Conservation (phyloP, 306 rosid genomes). For the Adenanthera pavonina region DNA sequence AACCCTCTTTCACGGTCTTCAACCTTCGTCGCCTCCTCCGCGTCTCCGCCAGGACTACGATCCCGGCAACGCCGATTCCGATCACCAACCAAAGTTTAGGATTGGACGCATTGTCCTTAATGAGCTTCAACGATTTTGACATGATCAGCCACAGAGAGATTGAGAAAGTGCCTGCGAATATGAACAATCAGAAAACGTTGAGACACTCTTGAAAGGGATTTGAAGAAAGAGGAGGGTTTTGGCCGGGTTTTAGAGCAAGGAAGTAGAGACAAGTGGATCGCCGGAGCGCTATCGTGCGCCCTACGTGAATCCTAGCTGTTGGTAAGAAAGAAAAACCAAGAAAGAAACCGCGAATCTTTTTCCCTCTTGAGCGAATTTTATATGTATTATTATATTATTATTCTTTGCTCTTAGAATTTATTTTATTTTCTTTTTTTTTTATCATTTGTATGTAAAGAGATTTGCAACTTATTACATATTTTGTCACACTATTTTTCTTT, state of each 20-base stretch:
- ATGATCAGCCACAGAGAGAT: slow-evolving; percentile 35
- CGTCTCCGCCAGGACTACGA: slow-evolving; percentile 57
- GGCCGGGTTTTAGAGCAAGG: neutral
- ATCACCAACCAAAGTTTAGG: slow-evolving; percentile 69
- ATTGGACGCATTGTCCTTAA: slow-evolving; percentile 58
- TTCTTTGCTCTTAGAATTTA: too few relatives aligned
- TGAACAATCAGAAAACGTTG: too few relatives aligned
- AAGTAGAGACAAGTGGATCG: neutral
- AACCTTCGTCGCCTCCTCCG: slow-evolving; percentile 42
- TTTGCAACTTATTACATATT: too few relatives aligned
- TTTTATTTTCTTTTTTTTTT: too few relatives aligned
- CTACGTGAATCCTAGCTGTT: too few relatives aligned
- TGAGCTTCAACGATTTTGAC: slow-evolving; percentile 50
- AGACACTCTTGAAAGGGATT: slow-evolving; percentile 1
- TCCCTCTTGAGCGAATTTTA: too few relatives aligned
- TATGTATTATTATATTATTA: too few relatives aligned
- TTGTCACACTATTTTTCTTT: too few relatives aligned
- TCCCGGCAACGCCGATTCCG: slow-evolving; percentile 66
- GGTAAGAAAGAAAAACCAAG: too few relatives aligned
- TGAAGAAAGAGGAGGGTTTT: neutral
- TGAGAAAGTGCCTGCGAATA: neutral
- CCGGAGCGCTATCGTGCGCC: neutral
- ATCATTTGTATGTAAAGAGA: too few relatives aligned
- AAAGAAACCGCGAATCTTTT: neutral
- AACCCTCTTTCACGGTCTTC: slow-evolving; percentile 38